Base-by-base conservation (phyloP, 2,329 filamentous ascomycete genomes). In the Arthrobotrys sphaeroides region DNA sequence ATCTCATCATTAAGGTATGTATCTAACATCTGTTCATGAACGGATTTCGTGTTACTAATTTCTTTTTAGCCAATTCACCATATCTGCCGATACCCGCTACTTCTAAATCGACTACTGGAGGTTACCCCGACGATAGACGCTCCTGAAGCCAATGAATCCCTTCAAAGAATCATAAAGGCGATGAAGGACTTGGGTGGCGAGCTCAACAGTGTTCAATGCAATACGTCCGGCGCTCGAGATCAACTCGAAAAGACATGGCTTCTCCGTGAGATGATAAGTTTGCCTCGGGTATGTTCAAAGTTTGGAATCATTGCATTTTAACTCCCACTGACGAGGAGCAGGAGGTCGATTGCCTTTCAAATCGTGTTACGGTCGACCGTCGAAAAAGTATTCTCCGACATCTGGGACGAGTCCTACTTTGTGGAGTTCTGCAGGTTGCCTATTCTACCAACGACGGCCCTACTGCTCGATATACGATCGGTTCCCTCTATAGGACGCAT, bases 221-320 rank as follows among this genome's bases (percentile, higher is more conserved):
- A 74, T 67, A 59, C 47, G 31, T 68, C 62, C 5, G 70, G 70
- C 10, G 33, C 70, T 20, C 45, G 70, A 13, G 70, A 74, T 51
- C 62, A 74, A 18, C 43, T 74, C 18, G 70, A 74, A 45, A 74
- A 74, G 22, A 74, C 70, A 20, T 74, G 70, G 70, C 55, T 74
- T 42, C 18, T 74, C 4, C 70, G 70, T 33, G 70, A 74, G 31
- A 74, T 74, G 70, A 68, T 64, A 47, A 74, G 36, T 16, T 28
- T 74, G 16, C 70, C 70, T 24, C 68, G 22, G 47, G 70, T 74
- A 74, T 20, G 62, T 57, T n/a, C 18, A 5, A 26, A 28, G 9
- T 22, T 12, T 6, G 3, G 5, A n/a, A 7, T 20, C 12, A 5
- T 42, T n/a, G 24, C 0, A 4, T n/a, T 16, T 26, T 18, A 3